Conservation (phyloP, 2,329 filamentous ascomycete genomes). For the Davidsoniella virescens region DNA sequence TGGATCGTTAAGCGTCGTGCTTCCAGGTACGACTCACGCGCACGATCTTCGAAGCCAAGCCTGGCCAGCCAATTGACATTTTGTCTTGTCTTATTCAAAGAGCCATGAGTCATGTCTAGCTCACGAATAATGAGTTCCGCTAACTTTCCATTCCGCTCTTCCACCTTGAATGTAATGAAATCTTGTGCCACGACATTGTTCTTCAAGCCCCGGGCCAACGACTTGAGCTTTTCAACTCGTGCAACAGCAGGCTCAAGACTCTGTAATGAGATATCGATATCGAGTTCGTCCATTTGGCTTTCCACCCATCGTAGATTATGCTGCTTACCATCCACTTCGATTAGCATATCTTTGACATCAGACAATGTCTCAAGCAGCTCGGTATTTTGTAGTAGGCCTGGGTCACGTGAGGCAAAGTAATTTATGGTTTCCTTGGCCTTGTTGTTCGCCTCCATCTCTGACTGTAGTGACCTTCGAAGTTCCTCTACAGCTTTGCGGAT, state of each 20-base stretch:
- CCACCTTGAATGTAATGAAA: slow-evolving; percentile 80
- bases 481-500: slow-evolving; percentile 90
- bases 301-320: slow-evolving; percentile 95
- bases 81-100: slow-evolving; percentile 59
- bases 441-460: slow-evolving; percentile 74
- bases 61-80: slow-evolving; percentile 74
- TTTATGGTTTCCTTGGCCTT: slow-evolving; percentile 73
- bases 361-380: slow-evolving; percentile 66
- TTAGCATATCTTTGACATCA: slow-evolving; percentile 69
- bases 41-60: slow-evolving; percentile 78
- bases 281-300: slow-evolving; percentile 83
- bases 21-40: slow-evolving; percentile 70
- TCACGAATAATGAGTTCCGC: slow-evolving; percentile 62
- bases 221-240: slow-evolving; percentile 70
- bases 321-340: slow-evolving; percentile 92
- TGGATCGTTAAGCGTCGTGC: slow-evolving; percentile 64
- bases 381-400: slow-evolving; percentile 59
- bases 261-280: slow-evolving; percentile 89
- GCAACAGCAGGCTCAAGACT: slow-evolving; percentile 71
- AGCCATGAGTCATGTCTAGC: slow-evolving; percentile 61
- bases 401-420: slow-evolving; percentile 67
- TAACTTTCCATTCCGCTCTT: slow-evolving; percentile 65
- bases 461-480: slow-evolving; percentile 67
- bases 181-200: slow-evolving; percentile 78
- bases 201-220: slow-evolving; percentile 62